phyloP scores from a whole-genome alignment of 257 asterid genomes.

The Osmanthus fragrans region DNA sequence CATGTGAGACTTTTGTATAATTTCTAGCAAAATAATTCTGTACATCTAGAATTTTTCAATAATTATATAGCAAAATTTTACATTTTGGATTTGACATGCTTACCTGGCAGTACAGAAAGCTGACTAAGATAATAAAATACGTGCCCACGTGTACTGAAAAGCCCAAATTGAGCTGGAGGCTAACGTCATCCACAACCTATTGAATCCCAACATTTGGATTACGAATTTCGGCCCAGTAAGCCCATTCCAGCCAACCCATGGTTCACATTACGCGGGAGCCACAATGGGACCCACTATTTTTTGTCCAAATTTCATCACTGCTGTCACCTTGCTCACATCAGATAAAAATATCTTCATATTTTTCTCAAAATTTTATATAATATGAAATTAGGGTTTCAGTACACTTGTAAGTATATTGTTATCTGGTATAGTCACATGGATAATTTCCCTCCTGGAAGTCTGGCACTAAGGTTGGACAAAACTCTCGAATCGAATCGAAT shows the following conservation, averaged over 20 bases:
- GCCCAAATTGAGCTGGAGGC: slow-evolving; percentile 16
- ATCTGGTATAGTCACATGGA: neutral
- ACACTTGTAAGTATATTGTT: neutral
- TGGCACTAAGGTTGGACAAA: too few species aligned
- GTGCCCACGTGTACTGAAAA: slow-evolving; percentile 62
- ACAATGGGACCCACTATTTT: slow-evolving; percentile 12
- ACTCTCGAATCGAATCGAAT: too few species aligned
- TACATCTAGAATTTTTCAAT: too few species aligned
- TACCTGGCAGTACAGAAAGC: slow-evolving; percentile 37
- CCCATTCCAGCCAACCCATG: slow-evolving; percentile 55
- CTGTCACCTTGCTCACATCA: slow-evolving; percentile 6
- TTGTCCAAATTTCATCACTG: neutral
- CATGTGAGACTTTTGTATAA: too few species aligned
- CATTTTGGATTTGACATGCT: slow-evolving; percentile 14
- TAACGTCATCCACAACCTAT: slow-evolving; percentile 33
- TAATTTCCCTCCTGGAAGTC: too few species aligned
- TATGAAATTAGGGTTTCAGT: neutral
- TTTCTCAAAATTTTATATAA: neutral
- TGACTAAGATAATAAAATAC: slow-evolving; percentile 30
- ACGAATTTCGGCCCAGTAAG: slow-evolving; percentile 55
- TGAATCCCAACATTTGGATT: slow-evolving; percentile 37
- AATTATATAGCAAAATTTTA: slow-evolving; percentile 16
- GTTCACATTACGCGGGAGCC: slow-evolving; percentile 37
- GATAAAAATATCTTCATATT: slow-evolving; percentile 7
- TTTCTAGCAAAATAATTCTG: too few species aligned